Evolutionary conservation across 73 alveolate genomes (phyloP).

Genomic region (Stentor coeruleus): DNA sequence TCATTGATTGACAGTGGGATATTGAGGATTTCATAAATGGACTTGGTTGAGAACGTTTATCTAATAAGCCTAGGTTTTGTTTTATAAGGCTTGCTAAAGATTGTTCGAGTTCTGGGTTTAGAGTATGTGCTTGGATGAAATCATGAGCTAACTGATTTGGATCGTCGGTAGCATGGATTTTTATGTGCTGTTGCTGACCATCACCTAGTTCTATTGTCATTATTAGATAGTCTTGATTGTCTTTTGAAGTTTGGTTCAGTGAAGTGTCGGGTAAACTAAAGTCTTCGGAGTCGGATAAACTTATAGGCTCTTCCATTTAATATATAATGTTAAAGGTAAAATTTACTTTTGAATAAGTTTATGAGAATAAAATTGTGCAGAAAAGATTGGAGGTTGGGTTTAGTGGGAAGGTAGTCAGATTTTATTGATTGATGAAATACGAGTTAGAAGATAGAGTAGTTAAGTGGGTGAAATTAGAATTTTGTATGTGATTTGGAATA

Average conservation of each 20-base stretch:
- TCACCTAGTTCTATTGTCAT: slow-evolving; percentile 65
- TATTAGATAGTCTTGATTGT: slow-evolving; percentile 43
- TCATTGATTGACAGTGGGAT: neutral
- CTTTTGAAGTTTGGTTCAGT: neutral
- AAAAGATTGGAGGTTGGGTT: too few relatives aligned
- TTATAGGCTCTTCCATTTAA: slow-evolving; percentile 21
- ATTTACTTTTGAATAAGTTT: too few relatives aligned
- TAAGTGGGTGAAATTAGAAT: too few relatives aligned
- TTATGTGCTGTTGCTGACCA: slow-evolving; percentile 42
- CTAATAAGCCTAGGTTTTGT: slow-evolving; percentile 7
- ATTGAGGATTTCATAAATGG: neutral
- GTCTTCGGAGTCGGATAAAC: slow-evolving; percentile 14
- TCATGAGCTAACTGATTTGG: slow-evolving; percentile 46
- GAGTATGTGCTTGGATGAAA: slow-evolving; percentile 36
- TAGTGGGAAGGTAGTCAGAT: too few relatives aligned
- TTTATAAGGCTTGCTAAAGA: neutral
- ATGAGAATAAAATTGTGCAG: too few relatives aligned
- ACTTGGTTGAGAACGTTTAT: slow-evolving; percentile 5
- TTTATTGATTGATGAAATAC: too few relatives aligned
- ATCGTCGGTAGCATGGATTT: slow-evolving; percentile 42
- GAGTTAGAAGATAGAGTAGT: too few relatives aligned
- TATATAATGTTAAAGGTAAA: too few relatives aligned
- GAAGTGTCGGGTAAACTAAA: neutral
- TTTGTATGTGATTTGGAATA: too few relatives aligned
- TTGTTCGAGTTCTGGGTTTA: slow-evolving; percentile 28